Evolutionary conservation across 2,329 filamentous ascomycete species (phyloP), one percentile per base, ranked within the genome.

Genomic region (Gnomoniopsis smithogilvyi): DNA sequence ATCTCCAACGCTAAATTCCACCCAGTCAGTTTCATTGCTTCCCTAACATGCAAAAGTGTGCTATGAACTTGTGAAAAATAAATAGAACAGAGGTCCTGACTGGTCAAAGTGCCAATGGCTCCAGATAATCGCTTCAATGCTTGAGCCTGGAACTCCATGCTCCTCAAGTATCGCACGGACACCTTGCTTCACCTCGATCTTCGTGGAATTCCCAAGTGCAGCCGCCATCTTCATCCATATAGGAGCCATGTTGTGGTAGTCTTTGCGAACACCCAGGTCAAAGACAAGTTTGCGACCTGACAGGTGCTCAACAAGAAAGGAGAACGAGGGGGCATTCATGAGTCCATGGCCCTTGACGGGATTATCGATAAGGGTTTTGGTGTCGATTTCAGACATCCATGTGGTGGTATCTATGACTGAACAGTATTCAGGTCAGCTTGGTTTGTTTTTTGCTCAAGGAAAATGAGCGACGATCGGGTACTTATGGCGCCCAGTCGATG

Each of bases 231-330:
- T 48, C n/a, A 2, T 2, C 26, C 26, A 46, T 24, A 24, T 14
- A 14, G 54, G 59, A 0, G 76, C 66, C 11, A 76, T 65, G 15
- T 75, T 76, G 19, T 76, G 64, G 63, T 67, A 75, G 63, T 83
- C 77, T 63, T 79, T 78, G 1, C 72, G 66, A 3, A 70, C 57
- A 10, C 73, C 72, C 12, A 74, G 66, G 56, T 75, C 72, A 57
- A 74, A 74, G n/a, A 74, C 62, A 3, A 74, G 56, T 7, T 64
- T 65, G 15, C 65, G 63, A 4, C 62, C 58, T 56, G 68, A 66
- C 6, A 66, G 63, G 58, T 82, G 78, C 56, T 79, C 72, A 54
- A 83, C 76, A 1, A 81, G 68, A 64, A 82, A 83, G 3, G 74
- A 74, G 65, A 74, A 75, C 1, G 74, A 70, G 2, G 78, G 78